Conservation (phyloP, 1,284 basidiomycete genomes). For the Ceratobasidium sp. region DNA sequence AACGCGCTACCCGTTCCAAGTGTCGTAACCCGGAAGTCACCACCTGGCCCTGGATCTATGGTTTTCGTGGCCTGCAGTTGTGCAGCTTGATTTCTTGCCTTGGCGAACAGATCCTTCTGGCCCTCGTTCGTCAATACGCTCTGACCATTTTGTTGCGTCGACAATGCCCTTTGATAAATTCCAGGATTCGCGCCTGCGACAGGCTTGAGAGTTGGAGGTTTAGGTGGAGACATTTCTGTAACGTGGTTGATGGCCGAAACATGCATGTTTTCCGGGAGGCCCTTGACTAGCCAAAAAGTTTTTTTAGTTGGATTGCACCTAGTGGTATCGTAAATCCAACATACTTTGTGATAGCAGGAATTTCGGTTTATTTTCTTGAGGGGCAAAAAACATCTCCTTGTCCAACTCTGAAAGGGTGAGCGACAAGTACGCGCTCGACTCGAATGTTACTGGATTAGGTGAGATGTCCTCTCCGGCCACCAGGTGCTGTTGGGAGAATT, state of each 20-base stretch:
- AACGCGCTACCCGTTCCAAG: constrained; percentile 92
- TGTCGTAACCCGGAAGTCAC: constrained; percentile 79
- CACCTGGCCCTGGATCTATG: constrained; percentile 62
- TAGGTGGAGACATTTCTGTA: constrained; percentile 66
- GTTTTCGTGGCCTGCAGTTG: neutral
- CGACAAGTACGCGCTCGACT: constrained; percentile 79
- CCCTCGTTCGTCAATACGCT: constrained; percentile 35
- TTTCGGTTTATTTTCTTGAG: constrained; percentile 66
- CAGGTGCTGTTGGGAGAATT: constrained; percentile 68
- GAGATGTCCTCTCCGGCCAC: constrained; percentile 73
- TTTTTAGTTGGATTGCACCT: constrained; percentile 56
- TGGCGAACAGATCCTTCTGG: constrained; percentile 56
- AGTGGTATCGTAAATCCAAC: neutral
- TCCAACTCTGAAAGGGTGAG: constrained; percentile 82
- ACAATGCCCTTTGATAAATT: constrained; percentile 23
- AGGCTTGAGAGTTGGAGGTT: constrained; percentile 59
- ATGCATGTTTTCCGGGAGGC: constrained; percentile 65
- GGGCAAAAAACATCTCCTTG: constrained; percentile 78
- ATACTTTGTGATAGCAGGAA: constrained; percentile 57
- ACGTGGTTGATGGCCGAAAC: constrained; percentile 62
- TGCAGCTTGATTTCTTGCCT: constrained; percentile 39
- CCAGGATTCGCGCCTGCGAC: constrained; percentile 52
- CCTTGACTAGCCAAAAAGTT: constrained; percentile 58
- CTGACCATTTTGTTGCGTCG: neutral
- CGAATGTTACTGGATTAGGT: constrained; percentile 80